Evolutionary conservation across 768 basidiomycete species (phyloP), one percentile per base, ranked within the genome.

Genomic region (Collybia nuda): DNA sequence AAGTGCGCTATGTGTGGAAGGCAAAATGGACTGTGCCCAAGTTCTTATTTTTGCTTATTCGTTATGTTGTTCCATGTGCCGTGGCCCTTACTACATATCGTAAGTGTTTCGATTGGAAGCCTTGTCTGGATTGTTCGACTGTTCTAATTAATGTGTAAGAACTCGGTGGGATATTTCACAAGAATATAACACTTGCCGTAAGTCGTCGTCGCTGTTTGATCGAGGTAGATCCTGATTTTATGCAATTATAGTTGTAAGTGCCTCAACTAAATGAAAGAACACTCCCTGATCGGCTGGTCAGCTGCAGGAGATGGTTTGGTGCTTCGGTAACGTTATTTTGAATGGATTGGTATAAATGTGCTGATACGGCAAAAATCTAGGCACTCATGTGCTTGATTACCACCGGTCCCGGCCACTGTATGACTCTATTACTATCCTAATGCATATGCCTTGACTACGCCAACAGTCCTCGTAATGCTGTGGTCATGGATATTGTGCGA

Each of bases 1-100:
- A 78, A 54, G 63, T 77, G 23, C 50, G 62, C 32, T 63, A 69
- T 42, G 63, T 78, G 17, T 79, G 76, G 74, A 58, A 51, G 15
- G 71, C 75, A 0, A 67, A 62, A 44, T 56, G 56, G 46, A 70
- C 69, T 0, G 60, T 67, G 19, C 62, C 67, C 1, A 79, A 76
- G 45, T 50, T 69, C 38, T 56, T 70, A 2, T 76, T 74, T 56
- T 58, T 79, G 22, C 28, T 70, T 6, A 66, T 75, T 50, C 67
- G 74, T 2, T 79, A 79, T 54, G 22, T 62, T 0, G 67, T 75
- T 0, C 63, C 69, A 2, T 14, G 53, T 5, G 57, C 56, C 2
- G 64, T 76, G 58, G 48, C 12, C 9, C 14, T 32, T 14, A 32
- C 32, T 14, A 32, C 32, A 32, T 32, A 32, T 11, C 63, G 73